Conservation (phyloP, 2,329 filamentous ascomycete species). For the Ceratocystis cubensis region DNA sequence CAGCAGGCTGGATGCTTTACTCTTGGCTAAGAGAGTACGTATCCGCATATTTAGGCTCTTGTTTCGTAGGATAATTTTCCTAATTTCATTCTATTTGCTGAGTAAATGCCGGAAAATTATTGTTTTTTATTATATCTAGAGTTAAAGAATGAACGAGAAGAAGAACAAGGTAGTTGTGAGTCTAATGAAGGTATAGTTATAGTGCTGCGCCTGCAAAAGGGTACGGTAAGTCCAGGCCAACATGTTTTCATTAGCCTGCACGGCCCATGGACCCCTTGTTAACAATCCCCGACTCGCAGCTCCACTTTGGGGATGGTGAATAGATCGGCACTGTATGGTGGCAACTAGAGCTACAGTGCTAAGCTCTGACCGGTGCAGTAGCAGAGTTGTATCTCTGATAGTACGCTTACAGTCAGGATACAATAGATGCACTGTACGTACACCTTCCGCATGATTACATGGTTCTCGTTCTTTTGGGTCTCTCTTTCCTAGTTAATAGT, state of each 20-base stretch:
- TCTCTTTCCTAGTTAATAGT: neutral
- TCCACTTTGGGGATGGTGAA: neutral
- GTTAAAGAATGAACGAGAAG: too few species aligned
- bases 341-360: neutral
- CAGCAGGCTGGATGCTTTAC: too few species aligned
- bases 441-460: neutral
- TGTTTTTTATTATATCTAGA: too few species aligned
- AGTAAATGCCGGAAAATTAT: too few species aligned
- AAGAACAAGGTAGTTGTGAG: too few species aligned
- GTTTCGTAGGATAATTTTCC: too few species aligned
- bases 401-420: neutral
- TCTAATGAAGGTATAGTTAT: neutral
- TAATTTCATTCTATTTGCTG: too few species aligned
- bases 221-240: neutral
- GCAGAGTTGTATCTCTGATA: neutral
- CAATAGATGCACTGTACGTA: neutral
- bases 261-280: neutral
- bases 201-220: neutral
- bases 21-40: too few species aligned
- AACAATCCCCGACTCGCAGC: neutral
- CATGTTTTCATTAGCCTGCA: neutral
- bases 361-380: neutral
- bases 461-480: neutral
- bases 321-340: slow-evolving; percentile 1
- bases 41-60: too few species aligned